phyloP scores from a whole-genome alignment of 169 alveolate genomes.

The Amoebophrya sp. region DNA sequence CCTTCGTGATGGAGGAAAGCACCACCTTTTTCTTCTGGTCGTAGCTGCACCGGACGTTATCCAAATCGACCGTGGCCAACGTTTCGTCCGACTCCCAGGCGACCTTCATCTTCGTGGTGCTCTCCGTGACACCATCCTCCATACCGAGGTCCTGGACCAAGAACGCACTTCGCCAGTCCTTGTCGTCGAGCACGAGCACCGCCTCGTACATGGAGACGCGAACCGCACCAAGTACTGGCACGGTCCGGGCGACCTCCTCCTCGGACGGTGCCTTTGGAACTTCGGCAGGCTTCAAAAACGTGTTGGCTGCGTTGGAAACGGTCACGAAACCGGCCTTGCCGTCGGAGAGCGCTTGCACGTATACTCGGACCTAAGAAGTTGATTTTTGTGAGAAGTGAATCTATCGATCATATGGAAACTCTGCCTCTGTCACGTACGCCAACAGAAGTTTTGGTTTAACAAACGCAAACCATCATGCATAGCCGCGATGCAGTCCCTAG shows the following conservation, averaged over 20 bases:
- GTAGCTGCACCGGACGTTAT: background rate
- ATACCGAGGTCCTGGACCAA: too few relatives aligned
- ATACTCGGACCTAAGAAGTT: too few relatives aligned
- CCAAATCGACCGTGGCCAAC: background rate
- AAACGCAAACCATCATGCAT: too few relatives aligned
- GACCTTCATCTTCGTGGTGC: background rate
- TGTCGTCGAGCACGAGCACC: background rate
- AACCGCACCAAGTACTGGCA: background rate
- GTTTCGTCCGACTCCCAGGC: background rate
- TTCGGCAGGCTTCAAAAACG: background rate
- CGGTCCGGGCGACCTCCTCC: background rate
- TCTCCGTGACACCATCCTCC: background rate
- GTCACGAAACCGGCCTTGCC: background rate
- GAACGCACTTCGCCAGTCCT: background rate
- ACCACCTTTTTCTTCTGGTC: background rate
- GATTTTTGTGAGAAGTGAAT: too few relatives aligned
- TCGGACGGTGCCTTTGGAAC: background rate
- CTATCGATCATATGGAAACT: too few relatives aligned
- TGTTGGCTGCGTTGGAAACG: background rate
- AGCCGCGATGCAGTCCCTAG: too few relatives aligned
- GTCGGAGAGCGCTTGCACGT: background rate
- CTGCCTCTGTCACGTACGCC: too few relatives aligned
- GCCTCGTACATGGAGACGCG: constrained; percentile 23
- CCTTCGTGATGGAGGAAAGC: background rate
- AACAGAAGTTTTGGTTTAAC: too few relatives aligned